These are phyloP conservation scores for Eucalyptus sp. DNA, from an alignment of 345 rosid genomes.

Conservation along the genomic window DNA sequence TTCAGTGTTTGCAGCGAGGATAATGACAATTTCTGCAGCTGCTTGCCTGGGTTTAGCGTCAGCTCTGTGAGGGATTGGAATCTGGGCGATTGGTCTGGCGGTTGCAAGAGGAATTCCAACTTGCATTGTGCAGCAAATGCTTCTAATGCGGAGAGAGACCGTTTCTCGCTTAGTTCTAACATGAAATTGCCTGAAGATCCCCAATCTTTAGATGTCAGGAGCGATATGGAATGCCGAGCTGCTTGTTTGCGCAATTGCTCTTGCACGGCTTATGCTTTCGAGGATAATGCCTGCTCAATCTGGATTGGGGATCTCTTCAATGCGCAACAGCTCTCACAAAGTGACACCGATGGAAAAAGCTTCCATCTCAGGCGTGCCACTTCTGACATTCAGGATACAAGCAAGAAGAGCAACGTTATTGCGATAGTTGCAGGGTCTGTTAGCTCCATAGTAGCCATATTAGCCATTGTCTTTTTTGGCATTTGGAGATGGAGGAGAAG, in stretches of 20 bases:
- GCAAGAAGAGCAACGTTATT: conserved; percentile 8
- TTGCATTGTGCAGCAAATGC: conserved; percentile 31
- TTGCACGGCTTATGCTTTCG: conserved; percentile 57
- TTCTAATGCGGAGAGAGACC: conserved; percentile 13
- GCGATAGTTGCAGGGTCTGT: not conserved
- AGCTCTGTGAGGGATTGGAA: conserved; percentile 24
- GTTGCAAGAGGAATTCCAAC: conserved; percentile 33
- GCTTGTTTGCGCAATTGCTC: conserved; percentile 41
- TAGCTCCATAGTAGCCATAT: conserved; percentile 17
- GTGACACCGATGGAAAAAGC: conserved; percentile 12
- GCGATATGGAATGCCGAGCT: conserved; percentile 24
- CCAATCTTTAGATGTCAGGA: not conserved
- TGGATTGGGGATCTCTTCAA: conserved; percentile 48
- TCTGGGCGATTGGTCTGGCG: conserved; percentile 42
- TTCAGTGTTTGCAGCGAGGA: conserved; percentile 39
- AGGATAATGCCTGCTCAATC: conserved; percentile 20
- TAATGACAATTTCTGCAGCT: not conserved
- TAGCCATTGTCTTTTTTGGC: conserved; percentile 9
- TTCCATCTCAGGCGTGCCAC: conserved; percentile 43
- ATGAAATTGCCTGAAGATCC: conserved; percentile 12
- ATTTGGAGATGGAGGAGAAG: conserved; percentile 18
- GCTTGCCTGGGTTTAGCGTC: conserved; percentile 31
- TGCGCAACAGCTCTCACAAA: conserved; percentile 20
- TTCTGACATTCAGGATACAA: conserved; percentile 36
- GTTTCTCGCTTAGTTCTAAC: conserved; percentile 6